Evolutionary conservation across 768 basidiomycete genomes (phyloP), one percentile per base, ranked within the genome.

Genomic region (Tephrocybe sp.): DNA sequence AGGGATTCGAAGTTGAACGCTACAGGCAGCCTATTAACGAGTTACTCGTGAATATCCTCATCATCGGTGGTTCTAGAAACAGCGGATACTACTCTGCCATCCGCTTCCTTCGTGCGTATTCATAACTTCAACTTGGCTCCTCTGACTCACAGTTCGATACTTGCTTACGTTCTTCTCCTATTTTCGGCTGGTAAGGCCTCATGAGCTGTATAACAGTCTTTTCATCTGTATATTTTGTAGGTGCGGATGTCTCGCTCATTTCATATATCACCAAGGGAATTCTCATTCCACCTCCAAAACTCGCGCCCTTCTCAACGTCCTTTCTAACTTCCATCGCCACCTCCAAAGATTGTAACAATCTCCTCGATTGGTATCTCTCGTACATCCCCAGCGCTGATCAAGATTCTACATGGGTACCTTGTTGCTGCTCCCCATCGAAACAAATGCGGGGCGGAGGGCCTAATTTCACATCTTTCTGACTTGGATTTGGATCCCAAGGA

Each of bases 381-480:
- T 4, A 48, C 64, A 8, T 74, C 81, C 4, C 85, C 86, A 0
- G 37, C 77, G 25, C 62, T 66, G 2, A 57, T 84, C 28, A 78
- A 75, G 54, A 73, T 74, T 0, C 0, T 88, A 0, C 86, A 85
- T 62, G 53, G 61, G 3, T 73, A 68, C 55, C 40, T 79, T 23
- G 65, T 85, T 39, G 36, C 63, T 4, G 53, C 28, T 2, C 78
- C 83, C 3, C 84, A 84, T 61, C 69, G 60, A 23, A 86, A 89
- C 65, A 90, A 89, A 65, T 40, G 80, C 41, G 85, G 80, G 5
- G 65, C 69, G 30, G 88, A 90, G 65, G 70, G 78, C 26, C 63
- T 77, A 1, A 43, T 80, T 4, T 66, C 73, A 1, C 72, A 85
- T 52, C 67, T 70, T 52, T 69, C 78, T 0, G 84, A 80, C 1